phyloP scores from a whole-genome alignment of 352 stramenopile species.

The Globisporangium echinulatum region DNA sequence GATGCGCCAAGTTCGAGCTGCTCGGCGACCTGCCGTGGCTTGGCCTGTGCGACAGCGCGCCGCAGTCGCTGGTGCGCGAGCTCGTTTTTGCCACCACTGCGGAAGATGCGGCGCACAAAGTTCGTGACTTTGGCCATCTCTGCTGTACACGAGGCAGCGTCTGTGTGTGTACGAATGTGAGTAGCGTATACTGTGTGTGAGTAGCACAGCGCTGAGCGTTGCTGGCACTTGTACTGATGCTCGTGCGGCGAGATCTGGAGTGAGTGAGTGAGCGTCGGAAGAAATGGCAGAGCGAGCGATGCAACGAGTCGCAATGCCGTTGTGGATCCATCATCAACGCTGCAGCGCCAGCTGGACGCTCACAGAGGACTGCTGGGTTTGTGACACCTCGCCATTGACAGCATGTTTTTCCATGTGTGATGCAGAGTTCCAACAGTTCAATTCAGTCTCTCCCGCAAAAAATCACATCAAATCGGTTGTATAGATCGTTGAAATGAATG shows the following conservation, averaged over 20 bases:
- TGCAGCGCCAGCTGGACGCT: no score
- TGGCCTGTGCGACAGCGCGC: slow-evolving; percentile 40
- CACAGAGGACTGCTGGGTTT: no score
- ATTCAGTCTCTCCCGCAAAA: no score
- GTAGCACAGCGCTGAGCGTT: no score
- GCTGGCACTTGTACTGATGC: not conserved
- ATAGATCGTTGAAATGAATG: no score
- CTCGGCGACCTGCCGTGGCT: slow-evolving; percentile 37
- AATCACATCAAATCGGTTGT: no score
- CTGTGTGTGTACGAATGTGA: not conserved
- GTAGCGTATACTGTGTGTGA: not conserved
- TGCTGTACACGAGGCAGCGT: not conserved
- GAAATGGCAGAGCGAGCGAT: not conserved
- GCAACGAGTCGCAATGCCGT: no score
- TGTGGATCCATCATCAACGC: not conserved
- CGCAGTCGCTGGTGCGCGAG: slow-evolving; percentile 45
- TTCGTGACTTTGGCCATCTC: slow-evolving; percentile 35
- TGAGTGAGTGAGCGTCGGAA: not conserved
- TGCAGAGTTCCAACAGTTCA: no score
- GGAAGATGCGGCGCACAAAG: slow-evolving; percentile 45
- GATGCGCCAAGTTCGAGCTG: slow-evolving; percentile 53
- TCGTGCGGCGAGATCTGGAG: not conserved
- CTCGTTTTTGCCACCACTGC: slow-evolving; percentile 11
- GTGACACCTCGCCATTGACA: no score
- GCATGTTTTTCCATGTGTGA: no score